phyloP scores from a whole-genome alignment of 345 rosid genomes.

The Mallotus nudiflorus region DNA sequence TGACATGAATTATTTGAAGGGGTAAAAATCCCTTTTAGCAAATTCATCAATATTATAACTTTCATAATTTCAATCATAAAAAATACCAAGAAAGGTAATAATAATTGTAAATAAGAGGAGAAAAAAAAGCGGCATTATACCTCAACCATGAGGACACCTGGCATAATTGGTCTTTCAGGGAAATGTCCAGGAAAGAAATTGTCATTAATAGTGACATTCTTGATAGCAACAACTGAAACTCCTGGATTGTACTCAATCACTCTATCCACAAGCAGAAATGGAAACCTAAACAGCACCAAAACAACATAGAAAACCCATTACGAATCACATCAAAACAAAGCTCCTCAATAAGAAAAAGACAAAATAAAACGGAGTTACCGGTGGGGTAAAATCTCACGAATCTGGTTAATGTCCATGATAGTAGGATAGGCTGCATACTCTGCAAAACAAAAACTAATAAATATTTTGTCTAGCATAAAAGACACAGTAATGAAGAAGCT shows the following conservation, averaged over 20 bases:
- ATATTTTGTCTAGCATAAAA: too few relatives aligned
- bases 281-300: constrained; percentile 55
- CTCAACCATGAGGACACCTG: constrained; percentile 99
- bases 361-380: constrained; percentile 41
- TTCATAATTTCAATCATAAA: background rate
- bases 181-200: constrained; percentile 99
- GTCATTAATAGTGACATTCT: constrained; percentile 96
- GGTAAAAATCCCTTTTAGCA: background rate
- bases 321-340: constrained; percentile 2
- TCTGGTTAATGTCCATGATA: constrained; percentile 90
- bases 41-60: background rate
- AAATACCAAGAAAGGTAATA: background rate
- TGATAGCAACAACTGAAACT: constrained; percentile 89
- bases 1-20: background rate
- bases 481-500: too few relatives aligned
- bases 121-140: constrained; percentile 29
- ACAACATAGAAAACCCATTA: background rate
- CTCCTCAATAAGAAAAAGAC: background rate
- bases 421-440: constrained; percentile 69
- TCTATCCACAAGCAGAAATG: constrained; percentile 98
- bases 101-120: too few relatives aligned
- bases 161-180: constrained; percentile 99
- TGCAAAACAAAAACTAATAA: constrained; percentile 17
- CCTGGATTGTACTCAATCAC: constrained; percentile 94
- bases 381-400: constrained; percentile 87